Evolutionary conservation across 768 basidiomycete species (phyloP).

Genomic region (Rhodotorula kratochvilovae): DNA sequence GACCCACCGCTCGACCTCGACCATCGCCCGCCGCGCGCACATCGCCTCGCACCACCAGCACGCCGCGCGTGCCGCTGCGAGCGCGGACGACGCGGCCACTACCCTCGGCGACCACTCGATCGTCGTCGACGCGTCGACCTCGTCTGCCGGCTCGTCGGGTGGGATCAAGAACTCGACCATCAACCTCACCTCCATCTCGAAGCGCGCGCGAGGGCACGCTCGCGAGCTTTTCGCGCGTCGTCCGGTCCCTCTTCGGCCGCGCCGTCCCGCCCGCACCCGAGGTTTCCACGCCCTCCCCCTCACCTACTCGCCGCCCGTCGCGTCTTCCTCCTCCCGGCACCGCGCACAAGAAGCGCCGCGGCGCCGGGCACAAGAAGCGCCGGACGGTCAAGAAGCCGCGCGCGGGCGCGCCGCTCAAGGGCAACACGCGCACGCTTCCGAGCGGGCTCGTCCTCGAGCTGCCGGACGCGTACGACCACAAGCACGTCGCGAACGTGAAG

Average conservation of each 20-base stretch:
- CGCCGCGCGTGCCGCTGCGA: background rate
- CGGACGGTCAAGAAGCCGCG: background rate
- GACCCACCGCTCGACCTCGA: slow-evolving; percentile 19
- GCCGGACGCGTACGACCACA: background rate
- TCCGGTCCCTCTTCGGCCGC: slow-evolving; percentile 34
- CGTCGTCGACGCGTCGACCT: slow-evolving; percentile 36
- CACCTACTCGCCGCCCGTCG: background rate
- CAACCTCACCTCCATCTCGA: slow-evolving; percentile 39
- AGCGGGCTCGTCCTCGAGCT: background rate
- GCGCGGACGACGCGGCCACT: background rate
- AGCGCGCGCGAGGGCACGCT: slow-evolving; percentile 7
- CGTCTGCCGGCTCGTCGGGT: background rate
- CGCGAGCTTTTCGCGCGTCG: slow-evolving; percentile 24
- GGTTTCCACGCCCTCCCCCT: background rate
- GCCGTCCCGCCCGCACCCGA: background rate
- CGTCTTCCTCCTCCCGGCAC: background rate
- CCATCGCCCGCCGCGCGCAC: slow-evolving; percentile 20
- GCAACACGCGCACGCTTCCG: background rate
- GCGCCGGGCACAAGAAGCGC: slow-evolving; percentile 1
- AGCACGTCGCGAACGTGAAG: slow-evolving; percentile 3
- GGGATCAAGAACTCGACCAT: slow-evolving; percentile 37
- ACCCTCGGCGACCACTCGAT: slow-evolving; percentile 31
- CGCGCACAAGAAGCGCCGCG: background rate
- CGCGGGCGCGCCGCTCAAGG: background rate
- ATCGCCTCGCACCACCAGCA: slow-evolving; percentile 9